Conservation (phyloP, 1,284 basidiomycete genomes). For the Marasmius oreades region DNA sequence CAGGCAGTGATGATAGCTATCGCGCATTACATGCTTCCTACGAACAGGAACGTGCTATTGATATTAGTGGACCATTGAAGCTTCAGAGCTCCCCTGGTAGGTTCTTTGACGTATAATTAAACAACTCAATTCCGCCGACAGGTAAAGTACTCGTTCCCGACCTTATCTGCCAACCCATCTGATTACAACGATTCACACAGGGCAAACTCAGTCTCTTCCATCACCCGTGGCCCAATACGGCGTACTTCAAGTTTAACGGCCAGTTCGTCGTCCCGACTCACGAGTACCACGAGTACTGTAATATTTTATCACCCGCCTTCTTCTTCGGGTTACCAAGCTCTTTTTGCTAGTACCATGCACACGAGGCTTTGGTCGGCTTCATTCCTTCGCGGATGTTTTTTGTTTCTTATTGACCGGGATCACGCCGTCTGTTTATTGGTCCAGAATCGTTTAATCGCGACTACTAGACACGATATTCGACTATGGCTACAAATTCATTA, state of each 20-base stretch:
- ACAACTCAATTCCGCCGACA: neutral
- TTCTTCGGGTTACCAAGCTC: conserved; percentile 22
- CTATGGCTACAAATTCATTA: no score
- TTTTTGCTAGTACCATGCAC: conserved; percentile 36
- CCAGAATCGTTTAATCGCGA: conserved; percentile 39
- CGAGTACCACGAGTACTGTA: conserved; percentile 34
- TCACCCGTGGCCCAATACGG: neutral
- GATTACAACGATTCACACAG: neutral
- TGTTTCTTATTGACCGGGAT: conserved; percentile 7
- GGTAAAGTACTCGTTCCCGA: conserved; percentile 16
- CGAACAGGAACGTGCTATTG: conserved; percentile 31
- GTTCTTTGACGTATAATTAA: neutral
- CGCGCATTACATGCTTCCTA: no score
- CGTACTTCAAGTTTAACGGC: conserved; percentile 1
- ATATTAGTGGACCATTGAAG: conserved; percentile 35
- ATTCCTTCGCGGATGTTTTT: neutral
- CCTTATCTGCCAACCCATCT: conserved; percentile 25
- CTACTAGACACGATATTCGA: no score
- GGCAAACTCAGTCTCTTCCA: neutral
- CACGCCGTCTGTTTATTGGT: conserved; percentile 50
- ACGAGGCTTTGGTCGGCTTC: conserved; percentile 34
- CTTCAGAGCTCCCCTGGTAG: conserved; percentile 23
- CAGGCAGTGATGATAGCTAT: neutral
- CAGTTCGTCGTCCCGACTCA: neutral
- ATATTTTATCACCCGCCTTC: conserved; percentile 41